Conservation (phyloP, 306 rosid species). For the Potentilla sterilis region DNA sequence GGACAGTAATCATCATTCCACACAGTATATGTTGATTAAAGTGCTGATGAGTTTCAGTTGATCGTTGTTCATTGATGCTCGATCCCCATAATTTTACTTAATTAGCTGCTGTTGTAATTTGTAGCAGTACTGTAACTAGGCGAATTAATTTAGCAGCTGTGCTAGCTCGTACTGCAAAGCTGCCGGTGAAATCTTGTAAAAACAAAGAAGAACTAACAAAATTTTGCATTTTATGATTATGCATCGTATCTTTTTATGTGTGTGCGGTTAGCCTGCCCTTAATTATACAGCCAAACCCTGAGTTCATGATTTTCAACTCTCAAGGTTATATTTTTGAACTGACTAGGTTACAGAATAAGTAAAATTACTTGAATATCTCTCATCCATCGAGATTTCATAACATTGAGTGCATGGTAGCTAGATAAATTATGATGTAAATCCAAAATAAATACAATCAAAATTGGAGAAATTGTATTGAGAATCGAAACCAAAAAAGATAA, state of each 20-base stretch:
- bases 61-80: neutral
- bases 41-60: neutral
- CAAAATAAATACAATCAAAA: no score
- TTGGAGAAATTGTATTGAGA: no score
- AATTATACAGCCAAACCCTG: no score
- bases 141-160: neutral
- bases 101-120: conserved; percentile 11
- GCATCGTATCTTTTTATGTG: neutral
- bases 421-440: no score
- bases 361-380: no score
- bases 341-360: no score
- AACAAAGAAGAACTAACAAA: neutral
- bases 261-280: no score
- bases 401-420: no score
- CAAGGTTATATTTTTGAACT: no score
- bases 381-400: no score
- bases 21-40: neutral
- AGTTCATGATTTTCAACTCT: no score
- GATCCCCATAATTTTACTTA: neutral
- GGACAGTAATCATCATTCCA: neutral
- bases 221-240: neutral
- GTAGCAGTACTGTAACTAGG: conserved; percentile 6
- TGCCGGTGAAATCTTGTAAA: conserved; percentile 1
- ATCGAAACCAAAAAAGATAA: no score
- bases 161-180: neutral